These are phyloP conservation scores for Vanrija humicola DNA, from an alignment of 1,284 basidiomycete genomes.

Conservation along the genomic window DNA sequence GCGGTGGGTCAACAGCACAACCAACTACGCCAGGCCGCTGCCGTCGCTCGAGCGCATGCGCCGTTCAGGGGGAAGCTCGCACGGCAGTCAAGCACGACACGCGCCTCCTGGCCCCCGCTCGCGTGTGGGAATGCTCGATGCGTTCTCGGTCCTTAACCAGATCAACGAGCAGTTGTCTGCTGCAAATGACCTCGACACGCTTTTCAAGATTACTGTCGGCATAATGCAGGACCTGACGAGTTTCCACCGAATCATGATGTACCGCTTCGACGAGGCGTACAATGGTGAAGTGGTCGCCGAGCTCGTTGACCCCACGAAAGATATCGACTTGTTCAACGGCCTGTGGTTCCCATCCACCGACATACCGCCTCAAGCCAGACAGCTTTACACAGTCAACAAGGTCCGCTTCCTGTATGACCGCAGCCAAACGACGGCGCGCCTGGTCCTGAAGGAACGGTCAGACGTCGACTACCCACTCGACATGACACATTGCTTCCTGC, in stretches of 20 bases:
- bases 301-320: slow-evolving; percentile 75
- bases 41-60: slow-evolving; percentile 68
- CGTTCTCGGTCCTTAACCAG: slow-evolving; percentile 74
- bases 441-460: slow-evolving; percentile 63
- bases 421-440: slow-evolving; percentile 68
- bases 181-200: slow-evolving; percentile 65
- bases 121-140: slow-evolving; percentile 65
- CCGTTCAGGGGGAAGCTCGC: slow-evolving; percentile 45
- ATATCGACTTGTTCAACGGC: slow-evolving; percentile 68
- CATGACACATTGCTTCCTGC: slow-evolving; percentile 82
- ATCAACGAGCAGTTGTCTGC: slow-evolving; percentile 78
- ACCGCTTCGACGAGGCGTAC: slow-evolving; percentile 59
- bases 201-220: slow-evolving; percentile 73
- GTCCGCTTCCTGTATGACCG: slow-evolving; percentile 78
- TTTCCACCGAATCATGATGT: slow-evolving; percentile 83
- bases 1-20: slow-evolving; percentile 65
- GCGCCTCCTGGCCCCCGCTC: slow-evolving; percentile 17
- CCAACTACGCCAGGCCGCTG: slow-evolving; percentile 66
- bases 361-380: slow-evolving; percentile 58
- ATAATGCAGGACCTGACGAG: slow-evolving; percentile 77
- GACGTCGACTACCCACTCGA: slow-evolving; percentile 74
- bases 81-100: slow-evolving; percentile 7
- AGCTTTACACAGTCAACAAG: slow-evolving; percentile 63
- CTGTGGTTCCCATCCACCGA: slow-evolving; percentile 57
- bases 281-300: slow-evolving; percentile 74